A percentile compares a stretch with the other conserved stretches of the same genome.
phyloP scores from a whole-genome alignment of 2,329 filamentous ascomycete genomes.

The Phoma herbarum region DNA sequence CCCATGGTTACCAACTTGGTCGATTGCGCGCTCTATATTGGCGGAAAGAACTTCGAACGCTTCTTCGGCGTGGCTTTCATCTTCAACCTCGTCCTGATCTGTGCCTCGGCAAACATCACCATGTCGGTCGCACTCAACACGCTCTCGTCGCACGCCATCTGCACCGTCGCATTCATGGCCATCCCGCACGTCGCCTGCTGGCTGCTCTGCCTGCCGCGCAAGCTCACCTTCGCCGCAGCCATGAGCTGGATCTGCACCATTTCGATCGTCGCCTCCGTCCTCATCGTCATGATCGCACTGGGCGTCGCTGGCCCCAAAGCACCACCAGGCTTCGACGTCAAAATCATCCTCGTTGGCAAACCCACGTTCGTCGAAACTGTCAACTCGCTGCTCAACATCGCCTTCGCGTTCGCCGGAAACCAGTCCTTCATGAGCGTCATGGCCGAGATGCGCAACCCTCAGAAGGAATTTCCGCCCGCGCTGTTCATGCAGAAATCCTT shows the following conservation, averaged over 20 bases:
- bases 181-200: constrained; percentile 69
- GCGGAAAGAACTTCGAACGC: constrained; percentile 38
- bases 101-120: constrained; percentile 41
- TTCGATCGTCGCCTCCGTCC: constrained; percentile 70
- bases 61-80: constrained; percentile 39
- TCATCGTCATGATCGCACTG: constrained; percentile 73
- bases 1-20: constrained; percentile 43
- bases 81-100: constrained; percentile 42
- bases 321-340: constrained; percentile 38
- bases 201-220: constrained; percentile 67
- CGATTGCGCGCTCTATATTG: constrained; percentile 41
- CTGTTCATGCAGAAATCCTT: constrained; percentile 65
- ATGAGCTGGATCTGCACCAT: constrained; percentile 64
- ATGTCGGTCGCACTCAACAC: constrained; percentile 69
- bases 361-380: constrained; percentile 40
- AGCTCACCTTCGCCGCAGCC: constrained; percentile 68
- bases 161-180: constrained; percentile 70
- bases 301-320: constrained; percentile 59
- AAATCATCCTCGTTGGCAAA: constrained; percentile 36
- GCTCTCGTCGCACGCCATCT: constrained; percentile 68
- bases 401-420: constrained; percentile 73
- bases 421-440: constrained; percentile 74
- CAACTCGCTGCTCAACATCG: constrained; percentile 63
- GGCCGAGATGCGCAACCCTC: constrained; percentile 68
- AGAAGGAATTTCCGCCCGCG: constrained; percentile 66